Percentiles rank a stretch among this genome's conserved stretches.
Evolutionary conservation across 1,284 basidiomycete species (phyloP).

Genomic region (Ganoderma lucidum): DNA sequence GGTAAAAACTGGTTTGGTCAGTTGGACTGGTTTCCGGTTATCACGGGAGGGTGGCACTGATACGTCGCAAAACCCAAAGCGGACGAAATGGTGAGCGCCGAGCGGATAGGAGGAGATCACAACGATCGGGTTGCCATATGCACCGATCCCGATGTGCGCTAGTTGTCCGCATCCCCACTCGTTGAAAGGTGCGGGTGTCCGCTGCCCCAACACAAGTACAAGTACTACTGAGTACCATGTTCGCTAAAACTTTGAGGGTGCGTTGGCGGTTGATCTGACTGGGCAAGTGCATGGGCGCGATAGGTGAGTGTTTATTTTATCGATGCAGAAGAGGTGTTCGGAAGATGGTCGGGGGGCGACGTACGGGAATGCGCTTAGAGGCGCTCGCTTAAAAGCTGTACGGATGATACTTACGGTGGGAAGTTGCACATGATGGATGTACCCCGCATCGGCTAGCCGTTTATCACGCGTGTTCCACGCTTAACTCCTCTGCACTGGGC

Average conservation of each 20-base stretch:
- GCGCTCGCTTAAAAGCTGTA: background rate
- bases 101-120: background rate
- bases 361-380: background rate
- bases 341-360: conserved; percentile 6
- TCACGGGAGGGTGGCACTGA: background rate
- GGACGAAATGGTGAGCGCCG: background rate
- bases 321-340: background rate
- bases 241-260: background rate
- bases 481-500: background rate
- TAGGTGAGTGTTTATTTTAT: background rate
- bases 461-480: background rate
- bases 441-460: conserved; percentile 23
- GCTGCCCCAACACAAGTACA: background rate
- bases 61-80: background rate
- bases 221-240: background rate
- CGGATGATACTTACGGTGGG: background rate
- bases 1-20: background rate
- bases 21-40: background rate
- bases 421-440: conserved; percentile 2
- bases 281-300: background rate
- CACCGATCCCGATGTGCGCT: background rate
- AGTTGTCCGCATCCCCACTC: background rate
- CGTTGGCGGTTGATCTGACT: background rate
- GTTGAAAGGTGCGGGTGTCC: background rate
- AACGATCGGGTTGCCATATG: background rate